phyloP scores from a whole-genome alignment of 176 grass and related monocot species.

The Cocos nucifera region DNA sequence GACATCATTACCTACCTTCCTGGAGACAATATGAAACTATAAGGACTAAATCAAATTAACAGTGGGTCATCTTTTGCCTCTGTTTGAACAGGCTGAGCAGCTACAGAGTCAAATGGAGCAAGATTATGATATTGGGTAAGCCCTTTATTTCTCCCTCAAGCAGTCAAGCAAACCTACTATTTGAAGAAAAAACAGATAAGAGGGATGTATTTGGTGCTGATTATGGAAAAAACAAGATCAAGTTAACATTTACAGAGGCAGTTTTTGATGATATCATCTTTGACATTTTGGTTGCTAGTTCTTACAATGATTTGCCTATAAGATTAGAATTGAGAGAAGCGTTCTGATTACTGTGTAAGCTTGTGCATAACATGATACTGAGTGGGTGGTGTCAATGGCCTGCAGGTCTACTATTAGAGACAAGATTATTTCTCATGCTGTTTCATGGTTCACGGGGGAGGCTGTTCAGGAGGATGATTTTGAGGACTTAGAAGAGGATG shows the following conservation, averaged over 20 bases:
- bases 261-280: too few species aligned
- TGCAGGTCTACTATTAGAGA: constrained; percentile 9
- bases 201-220: too few species aligned
- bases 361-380: neutral
- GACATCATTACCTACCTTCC: neutral
- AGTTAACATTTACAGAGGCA: too few species aligned
- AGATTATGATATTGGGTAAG: constrained; percentile 19
- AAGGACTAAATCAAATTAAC: too few species aligned
- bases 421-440: constrained; percentile 16
- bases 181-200: too few species aligned
- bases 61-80: neutral
- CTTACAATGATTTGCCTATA: too few species aligned
- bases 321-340: too few species aligned
- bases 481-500: neutral
- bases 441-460: constrained; percentile 18
- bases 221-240: too few species aligned
- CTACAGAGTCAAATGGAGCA: constrained; percentile 11
- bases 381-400: neutral
- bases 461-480: constrained; percentile 8
- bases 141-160: neutral
- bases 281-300: too few species aligned
- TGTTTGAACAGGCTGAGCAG: constrained; percentile 11
- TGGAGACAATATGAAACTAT: too few species aligned
- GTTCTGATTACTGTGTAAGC: too few species aligned
- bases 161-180: too few species aligned